Base-by-base conservation (phyloP, 1,284 basidiomycete species). In the Farysia itapuensis region DNA sequence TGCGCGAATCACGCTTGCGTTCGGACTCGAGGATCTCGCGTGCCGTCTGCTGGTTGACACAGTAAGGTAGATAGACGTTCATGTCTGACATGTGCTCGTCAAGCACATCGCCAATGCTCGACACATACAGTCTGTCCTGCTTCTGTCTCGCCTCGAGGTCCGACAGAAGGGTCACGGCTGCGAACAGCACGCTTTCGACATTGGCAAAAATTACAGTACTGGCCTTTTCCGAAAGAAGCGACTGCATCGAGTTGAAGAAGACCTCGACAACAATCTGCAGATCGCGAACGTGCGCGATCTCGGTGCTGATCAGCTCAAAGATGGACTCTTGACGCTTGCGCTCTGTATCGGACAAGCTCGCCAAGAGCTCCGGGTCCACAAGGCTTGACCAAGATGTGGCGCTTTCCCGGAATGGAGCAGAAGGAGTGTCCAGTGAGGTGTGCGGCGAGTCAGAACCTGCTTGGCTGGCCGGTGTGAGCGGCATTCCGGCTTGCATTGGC, bases 261-360 rank as follows among this genome's bases (percentile, higher is more conserved):
- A 88, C 80, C 40, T 64, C 54, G 23, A 64, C 60, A 29, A 64
- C 43, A 41, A 58, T 64, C 78, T 99, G 95, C 83, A 98, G 85
- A 77, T 96, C 94, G 40, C 90, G 84, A 30, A 98, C 93, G 78
- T 97, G 98, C 78, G 96, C 93, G 12, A 91, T 84, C 76, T 98
- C 95, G 14, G 95, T 98, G 75, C 95, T 95, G 44, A 97, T 95
- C 59, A 96, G 90, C 80, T 99, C 95, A 76, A 98, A 98, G 80
- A 99, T 97, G 22, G 92, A 90, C 77, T 99, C 95, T 75, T 99
- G 95, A 1, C 95, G 84, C 78, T 86, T 94, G 83, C 95, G 94
- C 81, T 99, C 95, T 25, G 80, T 82, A 54, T 97, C 93, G 4
- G 88, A 87, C 20, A 97, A 89, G 65, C 86, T 42, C 19, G 86